Evolutionary conservation across 345 rosid genomes (phyloP), one percentile per base, ranked within the genome.

Genomic region (Gossypium longicalyx): DNA sequence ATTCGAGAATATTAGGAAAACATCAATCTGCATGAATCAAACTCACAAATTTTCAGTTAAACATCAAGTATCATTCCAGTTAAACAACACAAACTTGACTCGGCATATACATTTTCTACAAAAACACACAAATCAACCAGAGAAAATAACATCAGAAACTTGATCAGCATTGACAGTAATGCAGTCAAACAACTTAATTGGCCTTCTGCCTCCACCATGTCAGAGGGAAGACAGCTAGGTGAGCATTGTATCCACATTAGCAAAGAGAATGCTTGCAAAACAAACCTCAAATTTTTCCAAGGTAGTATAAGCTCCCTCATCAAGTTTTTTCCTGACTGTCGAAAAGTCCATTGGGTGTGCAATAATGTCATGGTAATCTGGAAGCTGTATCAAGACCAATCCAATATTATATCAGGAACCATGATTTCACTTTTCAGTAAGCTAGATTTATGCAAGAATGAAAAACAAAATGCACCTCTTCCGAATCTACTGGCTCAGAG

Each of bases 401-500:
- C 63, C 8, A 53, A 44, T 38, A 70, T 29, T 27, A 67, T 23
- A 56, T 75, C 82, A 58, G 43, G 57, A 61, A 72, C 22, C 43
- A 2, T 25, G 4, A 53, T 27, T 68, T 63, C 59, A 41, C 12
- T 58, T 22, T 65, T 56, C 70, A 41, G 12, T 17, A 60, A 41
- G 23, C 57, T 11, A n/a, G 47, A 49, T 12, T 48, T 68, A 60
- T 59, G 49, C 57, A 77, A 70, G 76, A 75, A 9, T 25, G 52
- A 77, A 22, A 54, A 62, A 56, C 15, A 48, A 80, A 53, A 49
- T 53, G 79, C 77, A 87, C 97, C 92, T 91, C 97, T 77, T 86
- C 89, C 34, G 93, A 86, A 89, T 94, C 97, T 83, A 91, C 97
- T 0, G 98, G 97, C 62, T 94, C 98, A 3, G 98, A 92, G 77